Conservation (phyloP, 108 stramenopile genomes). For the Nitzschia sp. region DNA sequence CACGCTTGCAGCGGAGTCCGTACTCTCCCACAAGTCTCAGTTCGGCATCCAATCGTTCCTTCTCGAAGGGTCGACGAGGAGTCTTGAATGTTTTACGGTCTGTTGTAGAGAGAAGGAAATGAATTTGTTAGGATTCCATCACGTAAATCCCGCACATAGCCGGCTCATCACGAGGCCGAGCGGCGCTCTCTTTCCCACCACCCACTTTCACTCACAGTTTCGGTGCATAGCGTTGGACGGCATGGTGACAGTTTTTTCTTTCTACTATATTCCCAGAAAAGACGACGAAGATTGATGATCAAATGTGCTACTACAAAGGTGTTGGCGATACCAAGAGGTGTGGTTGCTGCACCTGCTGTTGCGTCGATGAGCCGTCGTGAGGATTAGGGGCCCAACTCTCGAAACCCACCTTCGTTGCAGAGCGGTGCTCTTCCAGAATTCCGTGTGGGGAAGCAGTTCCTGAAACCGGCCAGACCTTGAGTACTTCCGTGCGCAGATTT, state of each 20-base stretch:
- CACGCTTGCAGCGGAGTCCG: slow-evolving; percentile 99
- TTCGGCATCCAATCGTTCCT: slow-evolving; percentile 99
- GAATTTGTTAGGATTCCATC: neutral
- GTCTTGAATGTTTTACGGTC: slow-evolving; percentile 98
- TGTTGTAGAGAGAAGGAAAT: slow-evolving; percentile 24
- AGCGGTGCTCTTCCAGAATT: too few relatives aligned
- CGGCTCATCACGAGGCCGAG: too few relatives aligned
- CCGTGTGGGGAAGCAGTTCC: neutral
- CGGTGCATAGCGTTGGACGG: slow-evolving; percentile 59
- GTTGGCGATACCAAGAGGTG: neutral
- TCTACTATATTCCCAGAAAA: neutral
- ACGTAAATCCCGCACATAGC: too few relatives aligned
- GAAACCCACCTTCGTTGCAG: too few relatives aligned
- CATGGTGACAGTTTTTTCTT: slow-evolving; percentile 39
- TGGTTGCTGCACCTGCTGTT: neutral
- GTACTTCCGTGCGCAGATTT: slow-evolving; percentile 4
- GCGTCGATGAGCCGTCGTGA: too few relatives aligned
- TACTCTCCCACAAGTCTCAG: slow-evolving; percentile 99
- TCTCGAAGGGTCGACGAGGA: slow-evolving; percentile 99
- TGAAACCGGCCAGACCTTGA: slow-evolving; percentile 2
- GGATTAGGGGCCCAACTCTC: too few relatives aligned
- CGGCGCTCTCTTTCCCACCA: too few relatives aligned
- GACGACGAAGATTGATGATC: neutral
- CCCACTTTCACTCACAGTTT: slow-evolving; percentile 60
- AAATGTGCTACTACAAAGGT: neutral